Base-by-base conservation (phyloP, 179 eudicot species). In the Silene coronaria region DNA sequence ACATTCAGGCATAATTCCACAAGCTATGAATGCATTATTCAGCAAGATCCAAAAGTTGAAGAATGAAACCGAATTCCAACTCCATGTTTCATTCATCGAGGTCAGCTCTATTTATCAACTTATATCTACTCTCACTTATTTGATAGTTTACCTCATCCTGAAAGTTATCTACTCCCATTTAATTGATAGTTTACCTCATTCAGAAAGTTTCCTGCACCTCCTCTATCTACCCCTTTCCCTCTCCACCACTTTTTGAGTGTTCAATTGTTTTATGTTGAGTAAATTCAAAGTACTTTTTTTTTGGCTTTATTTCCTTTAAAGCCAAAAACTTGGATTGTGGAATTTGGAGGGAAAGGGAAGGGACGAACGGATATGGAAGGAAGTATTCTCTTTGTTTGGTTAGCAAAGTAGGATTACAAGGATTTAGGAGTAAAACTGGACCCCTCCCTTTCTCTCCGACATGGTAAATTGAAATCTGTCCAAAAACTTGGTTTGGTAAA, bases 71-170 rank as follows among this genome's bases (percentile, higher is more conserved):
- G 97, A 93, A 53, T 96, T 93, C 79, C 98, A 91, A 60, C 80
- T 96, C 83, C 98, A 91, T 42, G 98, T 91, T 81, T 96, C 99
- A 75, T 96, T 96, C 84, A 96, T 96, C 62, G 99, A 96, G 99
- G 99, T 96, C 68, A 8, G 77, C 75, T 70, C 30, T 38, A 14
- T 73, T 71, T 64, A 21, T 70, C 34, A 62, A 26, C 59, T 27
- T 22, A 17, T 69, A 4, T 53, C 32, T 66, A 17, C 36, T 61
- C 36, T 53, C 9, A 34, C 22, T n/a, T 38, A 38, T 72, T 5
- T 22, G 23, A 28, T 28, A 46, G 23, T 32, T 75, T 12, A 38
- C 23, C 24, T 14, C 17, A 12, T 72, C 23, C n/a, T 11, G 4
- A 27, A 23, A 1, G 22, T 14, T 16, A 11, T 42, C 14, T 42